Conservation (phyloP, 1,284 basidiomycete genomes). For the Trichosporon ovoides region DNA sequence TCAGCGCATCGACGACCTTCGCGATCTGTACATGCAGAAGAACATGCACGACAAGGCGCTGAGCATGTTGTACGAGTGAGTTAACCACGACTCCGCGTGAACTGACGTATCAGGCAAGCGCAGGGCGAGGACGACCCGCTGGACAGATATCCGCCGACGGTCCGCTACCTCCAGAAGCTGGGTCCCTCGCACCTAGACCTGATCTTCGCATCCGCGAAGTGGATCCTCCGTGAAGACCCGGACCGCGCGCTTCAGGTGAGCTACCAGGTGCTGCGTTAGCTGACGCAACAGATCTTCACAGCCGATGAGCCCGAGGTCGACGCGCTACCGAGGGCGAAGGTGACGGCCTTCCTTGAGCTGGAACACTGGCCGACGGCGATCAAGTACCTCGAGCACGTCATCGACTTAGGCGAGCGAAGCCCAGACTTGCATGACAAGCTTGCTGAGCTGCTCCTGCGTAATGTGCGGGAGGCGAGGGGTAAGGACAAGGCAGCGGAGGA, state of each 20-base stretch:
- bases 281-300: conserved; percentile 69
- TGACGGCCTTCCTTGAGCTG: conserved; percentile 70
- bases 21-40: conserved; percentile 88
- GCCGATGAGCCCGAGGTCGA: conserved; percentile 78
- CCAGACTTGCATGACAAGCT: conserved; percentile 78
- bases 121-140: conserved; percentile 70
- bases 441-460: conserved; percentile 69
- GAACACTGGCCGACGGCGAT: conserved; percentile 64
- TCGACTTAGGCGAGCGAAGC: conserved; percentile 66
- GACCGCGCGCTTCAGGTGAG: conserved; percentile 69
- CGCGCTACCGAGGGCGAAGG: conserved; percentile 63
- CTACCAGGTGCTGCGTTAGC: background rate
- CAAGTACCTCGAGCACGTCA: conserved; percentile 81
- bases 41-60: conserved; percentile 91
- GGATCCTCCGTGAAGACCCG: conserved; percentile 73
- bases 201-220: conserved; percentile 71
- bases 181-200: conserved; percentile 72
- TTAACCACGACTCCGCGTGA: conserved; percentile 8
- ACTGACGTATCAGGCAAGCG: conserved; percentile 57
- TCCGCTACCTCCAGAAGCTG: conserved; percentile 85
- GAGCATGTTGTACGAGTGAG: conserved; percentile 70
- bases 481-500: conserved; percentile 53
- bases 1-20: conserved; percentile 87
- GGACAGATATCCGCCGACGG: conserved; percentile 75
- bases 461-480: background rate